Evolutionary conservation across 2,329 filamentous ascomycete species (phyloP).

Genomic region (Colletotrichum liaoningense): DNA sequence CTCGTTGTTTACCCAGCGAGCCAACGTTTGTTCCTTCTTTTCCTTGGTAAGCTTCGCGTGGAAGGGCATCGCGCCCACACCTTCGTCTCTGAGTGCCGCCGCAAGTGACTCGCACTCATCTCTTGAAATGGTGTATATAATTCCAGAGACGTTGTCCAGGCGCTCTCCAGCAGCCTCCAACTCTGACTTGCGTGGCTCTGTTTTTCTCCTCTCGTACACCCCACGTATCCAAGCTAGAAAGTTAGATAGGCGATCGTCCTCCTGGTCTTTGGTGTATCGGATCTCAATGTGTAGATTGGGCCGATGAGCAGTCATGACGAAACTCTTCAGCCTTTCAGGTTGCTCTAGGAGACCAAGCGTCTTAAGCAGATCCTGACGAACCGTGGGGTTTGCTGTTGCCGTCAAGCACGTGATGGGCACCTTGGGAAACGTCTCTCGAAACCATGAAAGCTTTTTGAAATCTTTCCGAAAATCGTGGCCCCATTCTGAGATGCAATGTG

Average conservation of each 20-base stretch:
- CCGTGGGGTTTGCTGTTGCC: constrained; percentile 85
- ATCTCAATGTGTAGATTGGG: constrained; percentile 93
- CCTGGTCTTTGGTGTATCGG: constrained; percentile 81
- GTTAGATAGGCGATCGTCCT: constrained; percentile 77
- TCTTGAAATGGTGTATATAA: constrained; percentile 83
- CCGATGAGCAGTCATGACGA: constrained; percentile 85
- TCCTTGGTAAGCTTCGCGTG: constrained; percentile 76
- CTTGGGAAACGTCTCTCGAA: constrained; percentile 82
- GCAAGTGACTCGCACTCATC: constrained; percentile 81
- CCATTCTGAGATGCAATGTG: constrained; percentile 98
- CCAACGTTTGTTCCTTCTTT: constrained; percentile 77
- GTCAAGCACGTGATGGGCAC: constrained; percentile 95
- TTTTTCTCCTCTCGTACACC: constrained; percentile 77
- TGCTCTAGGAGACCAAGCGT: constrained; percentile 75
- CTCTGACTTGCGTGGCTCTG: constrained; percentile 68
- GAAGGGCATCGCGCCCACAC: constrained; percentile 80
- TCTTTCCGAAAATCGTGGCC: constrained; percentile 96
- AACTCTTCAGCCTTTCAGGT: constrained; percentile 73
- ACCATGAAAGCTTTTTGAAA: constrained; percentile 89
- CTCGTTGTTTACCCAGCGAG: constrained; percentile 78
- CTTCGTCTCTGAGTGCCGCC: constrained; percentile 71
- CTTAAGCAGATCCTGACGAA: constrained; percentile 84
- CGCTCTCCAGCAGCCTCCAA: constrained; percentile 66
- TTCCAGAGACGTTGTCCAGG: constrained; percentile 75
- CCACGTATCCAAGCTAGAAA: constrained; percentile 81